Percentiles rank a stretch among this genome's conserved stretches.
These are phyloP conservation scores for Imleria badia DNA, from an alignment of 768 basidiomycete genomes.

Conservation along the genomic window DNA sequence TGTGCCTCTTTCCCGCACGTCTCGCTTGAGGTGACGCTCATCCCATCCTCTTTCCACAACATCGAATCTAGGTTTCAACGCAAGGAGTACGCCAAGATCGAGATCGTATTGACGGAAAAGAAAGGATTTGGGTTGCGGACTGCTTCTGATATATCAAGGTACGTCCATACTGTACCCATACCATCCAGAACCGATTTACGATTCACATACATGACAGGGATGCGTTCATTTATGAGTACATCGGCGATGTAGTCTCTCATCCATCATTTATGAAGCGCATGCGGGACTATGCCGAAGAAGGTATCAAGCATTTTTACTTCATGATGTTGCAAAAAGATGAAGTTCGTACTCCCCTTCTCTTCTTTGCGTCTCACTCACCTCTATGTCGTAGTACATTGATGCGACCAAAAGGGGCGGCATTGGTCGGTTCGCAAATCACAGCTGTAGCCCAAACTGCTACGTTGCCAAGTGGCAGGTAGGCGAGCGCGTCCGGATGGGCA, in stretches of 20 bases:
- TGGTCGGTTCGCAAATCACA: slow-evolving; percentile 97
- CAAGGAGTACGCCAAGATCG: slow-evolving; percentile 79
- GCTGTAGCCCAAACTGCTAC: slow-evolving; percentile 95
- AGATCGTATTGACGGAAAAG: slow-evolving; percentile 91
- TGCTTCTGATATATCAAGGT: slow-evolving; percentile 64
- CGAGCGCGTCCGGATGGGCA: slow-evolving; percentile 90
- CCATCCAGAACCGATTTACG: not conserved
- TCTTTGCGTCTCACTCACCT: not conserved
- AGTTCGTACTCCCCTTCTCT: slow-evolving; percentile 45
- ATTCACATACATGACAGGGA: slow-evolving; percentile 53
- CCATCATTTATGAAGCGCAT: slow-evolving; percentile 89
- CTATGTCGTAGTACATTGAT: slow-evolving; percentile 77
- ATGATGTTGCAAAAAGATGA: slow-evolving; percentile 99
- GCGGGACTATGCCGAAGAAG: slow-evolving; percentile 89
- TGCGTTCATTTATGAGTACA: slow-evolving; percentile 93
- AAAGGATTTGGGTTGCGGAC: slow-evolving; percentile 95
- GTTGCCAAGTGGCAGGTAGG: slow-evolving; percentile 98
- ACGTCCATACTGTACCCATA: slow-evolving; percentile 25
- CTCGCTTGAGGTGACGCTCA: not conserved
- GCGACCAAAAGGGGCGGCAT: slow-evolving; percentile 97
- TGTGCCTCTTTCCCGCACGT: not conserved
- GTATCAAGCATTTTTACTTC: slow-evolving; percentile 96
- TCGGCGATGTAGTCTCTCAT: slow-evolving; percentile 93
- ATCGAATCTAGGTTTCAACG: slow-evolving; percentile 70
- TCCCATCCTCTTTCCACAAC: not conserved